Conservation (phyloP, 176 grass and related monocot genomes). For the Phoenix roebelenii region DNA sequence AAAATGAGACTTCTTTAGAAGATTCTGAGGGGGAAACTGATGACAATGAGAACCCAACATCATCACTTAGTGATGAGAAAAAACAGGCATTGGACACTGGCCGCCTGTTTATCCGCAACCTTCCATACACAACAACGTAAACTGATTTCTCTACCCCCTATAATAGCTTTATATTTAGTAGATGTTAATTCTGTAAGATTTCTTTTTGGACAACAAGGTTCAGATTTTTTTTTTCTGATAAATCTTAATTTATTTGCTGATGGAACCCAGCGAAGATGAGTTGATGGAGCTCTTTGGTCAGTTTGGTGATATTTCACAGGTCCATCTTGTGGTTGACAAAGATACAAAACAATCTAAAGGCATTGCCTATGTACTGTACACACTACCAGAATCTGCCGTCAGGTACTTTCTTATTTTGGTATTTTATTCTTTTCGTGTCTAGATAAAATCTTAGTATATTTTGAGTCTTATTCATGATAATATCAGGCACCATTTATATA, state of each 20-base stretch:
- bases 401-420: constrained; percentile 33
- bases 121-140: constrained; percentile 84
- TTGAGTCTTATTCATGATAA: too few species aligned
- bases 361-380: constrained; percentile 81
- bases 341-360: constrained; percentile 72
- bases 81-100: constrained; percentile 77
- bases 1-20: constrained; percentile 11
- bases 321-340: constrained; percentile 86
- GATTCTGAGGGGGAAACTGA: constrained; percentile 1
- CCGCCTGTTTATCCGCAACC: constrained; percentile 84
- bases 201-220: not conserved
- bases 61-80: constrained; percentile 45
- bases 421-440: too few species aligned
- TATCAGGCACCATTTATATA: too few species aligned
- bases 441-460: too few species aligned
- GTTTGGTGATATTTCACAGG: constrained; percentile 70
- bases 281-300: constrained; percentile 53
- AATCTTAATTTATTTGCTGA: constrained; percentile 21
- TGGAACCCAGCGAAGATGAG: constrained; percentile 71
- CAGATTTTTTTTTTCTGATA: constrained; percentile 8
- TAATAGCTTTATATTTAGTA: not conserved
- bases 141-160: constrained; percentile 3
- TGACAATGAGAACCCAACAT: constrained; percentile 5
- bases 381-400: constrained; percentile 72
- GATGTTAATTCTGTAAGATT: too few species aligned